Base-by-base conservation (phyloP, 805 yeast genomes). In the Wickerhamiella bombiphila region DNA sequence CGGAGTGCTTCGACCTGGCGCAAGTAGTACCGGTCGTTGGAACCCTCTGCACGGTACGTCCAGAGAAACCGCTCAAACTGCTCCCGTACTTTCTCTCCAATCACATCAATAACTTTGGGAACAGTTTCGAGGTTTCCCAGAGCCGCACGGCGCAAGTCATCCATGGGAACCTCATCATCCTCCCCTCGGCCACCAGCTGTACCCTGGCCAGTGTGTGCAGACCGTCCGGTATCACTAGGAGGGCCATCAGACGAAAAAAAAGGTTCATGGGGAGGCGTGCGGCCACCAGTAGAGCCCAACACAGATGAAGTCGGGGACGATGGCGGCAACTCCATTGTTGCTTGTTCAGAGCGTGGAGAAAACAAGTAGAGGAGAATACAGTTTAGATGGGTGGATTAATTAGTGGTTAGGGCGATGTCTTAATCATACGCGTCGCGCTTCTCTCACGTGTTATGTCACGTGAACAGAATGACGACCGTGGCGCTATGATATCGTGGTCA, bases 61-160 rank as follows among this genome's bases (percentile, higher is more conserved):
- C 75, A 80, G 39, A 88, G 59, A 52, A 88, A 88, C 46, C 69
- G 72, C 56, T 86, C 94, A 56, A 91, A 88, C 13, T 86, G 75
- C 57, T 83, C 94, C 32, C 88, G 72, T 14, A 91, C 96, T 49
- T 82, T 82, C 55, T 86, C 96, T 42, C 94, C 96, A 3, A 95
- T 83, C 34, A 74, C 73, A 61, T 91, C 98, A 20, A 72, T 72
- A 20, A 91, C 94, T 54, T 80, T 82, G 20, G 93, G 85, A 38
- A 88, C 81, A 20, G 44, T 45, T 22, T 47, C 47, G 2, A 47
- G 21, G 24, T 47, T 49, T 4, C 24, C 36, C 2, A 40, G 35
- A 3, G 41, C 42, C 9, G 44, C 49, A 2, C 51, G 45, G 1
- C 49, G 43, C 20, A 47, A 17, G 25, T 46, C 50, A 18, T 44